Base-by-base conservation (phyloP, 208 protist species). In the Jaenimonas drosophilae region DNA sequence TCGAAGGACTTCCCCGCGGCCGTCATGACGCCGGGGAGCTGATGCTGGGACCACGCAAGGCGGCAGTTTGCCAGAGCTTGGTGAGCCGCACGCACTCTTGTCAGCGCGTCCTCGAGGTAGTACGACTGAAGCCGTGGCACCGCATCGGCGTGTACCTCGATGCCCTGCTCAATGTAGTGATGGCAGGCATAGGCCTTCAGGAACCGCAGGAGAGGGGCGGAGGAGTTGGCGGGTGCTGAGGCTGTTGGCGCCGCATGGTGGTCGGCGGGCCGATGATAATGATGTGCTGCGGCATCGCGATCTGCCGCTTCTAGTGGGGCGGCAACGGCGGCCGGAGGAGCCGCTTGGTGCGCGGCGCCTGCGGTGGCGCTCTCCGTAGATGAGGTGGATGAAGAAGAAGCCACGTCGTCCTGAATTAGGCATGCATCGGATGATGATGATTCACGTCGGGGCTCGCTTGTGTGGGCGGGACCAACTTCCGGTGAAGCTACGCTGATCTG, bases 131-230 rank as follows among this genome's bases (percentile, higher is more conserved):
- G 12, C 3, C 17, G 29, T 11, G 17, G 34, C 27, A 3, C 3
- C 47, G 24, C 44, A 20, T 24, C 26, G 27, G 19, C 28, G 25
- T n/a, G 21, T n/a, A 4, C 1, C 36, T 24, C 4, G 6, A 3
- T 11, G 23, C n/a, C 23, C 11, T 31, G 16, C 23, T 20, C 20
- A 19, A 39, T 39, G 1, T 55, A 40, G 0, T 41, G 7, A 25
- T 54, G 57, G 30, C 63, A 37, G 9, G 61, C 55, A 33, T 59
- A 76, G 9, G 68, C 68, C 39, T 76, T 76, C 38, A 76, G 9
- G 25, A 76, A 76, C 34, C 59, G 14, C 37, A 42, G 37, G 16
- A 42, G 37, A 11, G 37, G 37, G 19, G n/a, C 19, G 37, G 37
- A 6, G n/a, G 37, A 42, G 19, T n/a, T n/a, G n/a, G n/a, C n/a